Base-by-base conservation (phyloP, 2,329 filamentous ascomycete genomes). In the Ascochyta fabae region DNA sequence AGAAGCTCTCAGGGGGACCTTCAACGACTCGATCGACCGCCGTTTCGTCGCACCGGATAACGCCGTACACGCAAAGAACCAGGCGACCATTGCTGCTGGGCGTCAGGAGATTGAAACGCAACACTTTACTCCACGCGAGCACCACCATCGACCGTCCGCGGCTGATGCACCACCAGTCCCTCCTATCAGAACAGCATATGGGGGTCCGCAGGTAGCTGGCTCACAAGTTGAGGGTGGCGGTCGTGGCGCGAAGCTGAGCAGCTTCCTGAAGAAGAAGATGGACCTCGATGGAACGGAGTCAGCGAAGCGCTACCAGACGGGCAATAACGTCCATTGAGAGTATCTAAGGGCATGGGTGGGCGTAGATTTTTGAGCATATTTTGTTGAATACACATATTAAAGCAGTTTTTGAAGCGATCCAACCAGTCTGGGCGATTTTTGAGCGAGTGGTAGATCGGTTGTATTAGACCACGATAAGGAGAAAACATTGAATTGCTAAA, bases 1-100 rank as follows among this genome's bases (percentile, higher is more conserved):
- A 44, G 72, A 75, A 61, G 67, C 72, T 39, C 66, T 75, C 16
- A 68, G 72, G 31, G 72, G 72, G 12, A 74, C 71, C 3, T 64
- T 75, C 34, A 74, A 74, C 41, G 62, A 64, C 42, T 63, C 67
- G 3, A 66, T 73, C 39, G 72, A 75, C 51, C 68, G 66, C 13
- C 72, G 67, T 35, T 70, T 68, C 47, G 51, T 50, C 5, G 51
- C 58, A 3, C 53, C 62, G 7, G 64, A 69, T 35, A 64, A 68
- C 12, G 24, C 60, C 27, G 66, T 69, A 7, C 71, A 73, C 36
- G 61, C 68, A 5, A 72, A 69, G 52, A 75, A 75, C 46, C 66
- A 72, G 59, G 68, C 68, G 15, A 51, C 65, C 12, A 72, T 75
- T 16, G 65, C 72, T 4, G 62, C 65, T 5, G 72, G 72, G 1